phyloP scores from a whole-genome alignment of 2,329 filamentous ascomycete species.

The Cercospora nicotianae region DNA sequence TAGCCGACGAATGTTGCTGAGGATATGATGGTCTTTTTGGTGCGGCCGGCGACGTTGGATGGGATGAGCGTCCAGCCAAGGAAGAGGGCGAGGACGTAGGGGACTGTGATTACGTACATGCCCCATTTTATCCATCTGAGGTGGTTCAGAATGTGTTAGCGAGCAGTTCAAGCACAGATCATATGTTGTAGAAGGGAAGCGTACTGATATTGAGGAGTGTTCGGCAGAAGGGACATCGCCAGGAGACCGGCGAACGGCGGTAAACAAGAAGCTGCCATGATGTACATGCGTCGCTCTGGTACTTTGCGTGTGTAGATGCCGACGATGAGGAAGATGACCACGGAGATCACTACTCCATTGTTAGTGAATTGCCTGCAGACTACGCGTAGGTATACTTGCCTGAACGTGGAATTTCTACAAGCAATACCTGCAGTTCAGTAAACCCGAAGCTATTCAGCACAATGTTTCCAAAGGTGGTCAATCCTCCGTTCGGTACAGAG shows the following conservation, averaged over 20 bases:
- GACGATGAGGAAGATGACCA: slow-evolving; percentile 38
- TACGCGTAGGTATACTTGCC: slow-evolving; percentile 8
- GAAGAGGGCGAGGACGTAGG: slow-evolving; percentile 38
- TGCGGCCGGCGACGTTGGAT: slow-evolving; percentile 50
- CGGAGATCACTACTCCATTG: slow-evolving; percentile 29
- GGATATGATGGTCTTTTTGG: slow-evolving; percentile 50
- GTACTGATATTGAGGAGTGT: slow-evolving; percentile 32
- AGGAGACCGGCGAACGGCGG: slow-evolving; percentile 41
- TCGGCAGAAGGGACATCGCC: slow-evolving; percentile 39
- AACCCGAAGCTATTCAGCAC: slow-evolving; percentile 34
- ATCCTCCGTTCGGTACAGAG: slow-evolving; percentile 32
- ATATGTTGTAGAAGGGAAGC: no score
- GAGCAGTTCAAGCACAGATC: background rate
- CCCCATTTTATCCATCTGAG: slow-evolving; percentile 41
- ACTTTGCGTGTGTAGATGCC: slow-evolving; percentile 37
- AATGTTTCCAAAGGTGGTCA: slow-evolving; percentile 33
- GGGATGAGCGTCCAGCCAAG: slow-evolving; percentile 43
- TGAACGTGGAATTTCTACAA: slow-evolving; percentile 38
- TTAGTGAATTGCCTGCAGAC: background rate
- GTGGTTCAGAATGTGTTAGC: background rate
- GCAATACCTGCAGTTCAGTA: slow-evolving; percentile 38
- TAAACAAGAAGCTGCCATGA: slow-evolving; percentile 38
- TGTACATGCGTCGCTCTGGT: slow-evolving; percentile 37
- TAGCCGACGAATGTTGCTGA: slow-evolving; percentile 51
- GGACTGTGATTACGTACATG: slow-evolving; percentile 38